Conservation (phyloP, 1,139 yeast species). For the Martiniozyma asiatica region DNA sequence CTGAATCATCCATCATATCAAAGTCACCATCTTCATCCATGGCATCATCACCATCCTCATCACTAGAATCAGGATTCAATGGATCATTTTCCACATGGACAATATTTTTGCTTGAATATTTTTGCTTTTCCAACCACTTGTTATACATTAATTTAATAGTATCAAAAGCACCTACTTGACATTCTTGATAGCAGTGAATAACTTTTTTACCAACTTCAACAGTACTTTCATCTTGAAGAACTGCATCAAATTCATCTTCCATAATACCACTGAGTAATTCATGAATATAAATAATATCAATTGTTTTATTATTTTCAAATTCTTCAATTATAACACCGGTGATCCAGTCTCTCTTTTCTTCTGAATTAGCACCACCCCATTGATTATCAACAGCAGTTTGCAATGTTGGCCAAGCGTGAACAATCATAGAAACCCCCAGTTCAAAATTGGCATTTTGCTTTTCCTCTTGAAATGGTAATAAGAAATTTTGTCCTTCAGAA, state of each 20-base stretch:
- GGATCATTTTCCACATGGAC: conserved; percentile 43
- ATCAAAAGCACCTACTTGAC: conserved; percentile 37
- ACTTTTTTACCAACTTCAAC: conserved; percentile 59
- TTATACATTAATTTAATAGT: conserved; percentile 48
- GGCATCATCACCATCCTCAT: conserved; percentile 21
- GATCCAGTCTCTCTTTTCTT: conserved; percentile 92
- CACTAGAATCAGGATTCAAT: conserved; percentile 42
- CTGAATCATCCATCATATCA: conserved; percentile 23
- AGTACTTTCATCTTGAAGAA: conserved; percentile 83
- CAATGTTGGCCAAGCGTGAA: conserved; percentile 82
- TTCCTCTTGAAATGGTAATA: conserved; percentile 41
- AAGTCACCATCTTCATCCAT: conserved; percentile 24
- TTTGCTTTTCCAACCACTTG: conserved; percentile 45
- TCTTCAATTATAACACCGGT: conserved; percentile 73
- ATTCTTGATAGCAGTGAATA: conserved; percentile 54
- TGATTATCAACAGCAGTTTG: conserved; percentile 85
- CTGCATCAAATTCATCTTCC: conserved; percentile 89
- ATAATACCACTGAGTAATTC: conserved; percentile 78
- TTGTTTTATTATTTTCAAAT: conserved; percentile 46
- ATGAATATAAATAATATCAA: conserved; percentile 72
- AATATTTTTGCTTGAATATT: conserved; percentile 22
- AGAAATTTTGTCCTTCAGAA: conserved; percentile 19
- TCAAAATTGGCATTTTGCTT: conserved; percentile 77
- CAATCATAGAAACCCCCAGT: conserved; percentile 85
- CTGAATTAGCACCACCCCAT: conserved; percentile 94